Conservation (phyloP, 2,329 filamentous ascomycete genomes). For the Venturiaceae sp. region DNA sequence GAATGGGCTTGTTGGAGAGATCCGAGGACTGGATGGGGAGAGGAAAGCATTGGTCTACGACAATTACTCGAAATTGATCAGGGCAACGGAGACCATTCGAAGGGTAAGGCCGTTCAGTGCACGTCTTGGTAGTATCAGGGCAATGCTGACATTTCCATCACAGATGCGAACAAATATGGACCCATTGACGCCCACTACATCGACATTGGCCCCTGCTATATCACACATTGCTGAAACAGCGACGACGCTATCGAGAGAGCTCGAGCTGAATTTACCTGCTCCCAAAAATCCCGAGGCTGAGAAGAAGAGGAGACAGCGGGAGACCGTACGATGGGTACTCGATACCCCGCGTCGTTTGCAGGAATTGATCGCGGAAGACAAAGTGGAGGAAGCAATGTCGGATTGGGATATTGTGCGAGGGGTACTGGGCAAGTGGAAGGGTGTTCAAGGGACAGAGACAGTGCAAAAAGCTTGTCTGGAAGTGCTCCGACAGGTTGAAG, state of each 20-base stretch:
- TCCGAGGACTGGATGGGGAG: slow-evolving; percentile 84
- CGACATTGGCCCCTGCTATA: slow-evolving; percentile 63
- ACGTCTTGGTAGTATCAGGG: not conserved
- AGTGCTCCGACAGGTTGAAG: slow-evolving; percentile 13
- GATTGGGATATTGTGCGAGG: slow-evolving; percentile 35
- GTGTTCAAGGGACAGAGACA: slow-evolving; percentile 31
- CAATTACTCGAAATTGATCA: slow-evolving; percentile 94
- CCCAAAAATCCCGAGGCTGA: slow-evolving; percentile 15
- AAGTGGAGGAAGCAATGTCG: slow-evolving; percentile 47
- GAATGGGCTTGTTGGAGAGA: slow-evolving; percentile 54
- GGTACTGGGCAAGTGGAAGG: slow-evolving; percentile 33
- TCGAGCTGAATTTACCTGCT: slow-evolving; percentile 21
- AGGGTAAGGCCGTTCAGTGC: slow-evolving; percentile 39
- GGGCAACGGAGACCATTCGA: slow-evolving; percentile 91
- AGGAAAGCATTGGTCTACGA: slow-evolving; percentile 96
- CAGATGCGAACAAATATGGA: slow-evolving; percentile 76
- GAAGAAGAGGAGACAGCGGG: slow-evolving; percentile 33
- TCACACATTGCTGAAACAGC: slow-evolving; percentile 61
- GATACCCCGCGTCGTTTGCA: slow-evolving; percentile 51
- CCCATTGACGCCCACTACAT: slow-evolving; percentile 62
- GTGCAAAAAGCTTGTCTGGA: slow-evolving; percentile 27
- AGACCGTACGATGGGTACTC: slow-evolving; percentile 54
- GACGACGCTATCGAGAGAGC: slow-evolving; percentile 26
- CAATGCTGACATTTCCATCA: not conserved
- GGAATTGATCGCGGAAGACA: slow-evolving; percentile 48